phyloP scores from a whole-genome alignment of 345 rosid species.

The Atalantia buxifolia region DNA sequence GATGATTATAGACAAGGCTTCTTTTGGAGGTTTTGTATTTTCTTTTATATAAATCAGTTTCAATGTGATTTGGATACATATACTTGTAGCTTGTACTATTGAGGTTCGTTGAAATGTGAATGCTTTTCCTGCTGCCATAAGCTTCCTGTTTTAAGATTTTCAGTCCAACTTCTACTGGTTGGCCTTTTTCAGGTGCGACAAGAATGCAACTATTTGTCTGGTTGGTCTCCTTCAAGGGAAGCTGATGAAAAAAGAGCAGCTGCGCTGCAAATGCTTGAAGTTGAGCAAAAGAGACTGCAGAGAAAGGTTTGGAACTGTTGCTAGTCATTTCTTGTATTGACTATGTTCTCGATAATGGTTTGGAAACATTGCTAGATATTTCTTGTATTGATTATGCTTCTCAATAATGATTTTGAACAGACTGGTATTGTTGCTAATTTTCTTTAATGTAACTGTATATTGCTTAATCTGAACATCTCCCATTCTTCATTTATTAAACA shows the following conservation, averaged over 20 bases:
- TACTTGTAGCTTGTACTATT: background rate
- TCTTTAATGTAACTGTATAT: background rate
- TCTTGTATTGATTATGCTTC: background rate
- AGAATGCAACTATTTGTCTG: conserved; percentile 74
- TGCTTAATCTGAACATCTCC: background rate
- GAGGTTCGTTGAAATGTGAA: background rate
- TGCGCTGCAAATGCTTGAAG: conserved; percentile 44
- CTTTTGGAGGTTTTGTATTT: no score
- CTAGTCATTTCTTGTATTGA: background rate
- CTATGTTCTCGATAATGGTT: conserved; percentile 32
- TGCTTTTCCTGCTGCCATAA: background rate
- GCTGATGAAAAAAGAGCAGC: conserved; percentile 40
- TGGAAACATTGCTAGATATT: background rate
- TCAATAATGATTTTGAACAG: background rate
- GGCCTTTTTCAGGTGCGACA: conserved; percentile 54
- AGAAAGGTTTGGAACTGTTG: conserved; percentile 51
- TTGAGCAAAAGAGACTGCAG: conserved; percentile 45
- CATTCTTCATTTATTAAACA: background rate
- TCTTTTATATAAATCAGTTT: no score
- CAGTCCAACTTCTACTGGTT: background rate
- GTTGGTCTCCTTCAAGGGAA: conserved; percentile 45
- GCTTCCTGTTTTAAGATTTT: background rate
- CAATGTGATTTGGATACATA: background rate
- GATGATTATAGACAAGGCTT: no score
- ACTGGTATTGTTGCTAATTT: background rate